Evolutionary conservation across 176 grass and related monocot genomes (phyloP), one percentile per base, ranked within the genome.

Genomic region (Lolium multiflorum): DNA sequence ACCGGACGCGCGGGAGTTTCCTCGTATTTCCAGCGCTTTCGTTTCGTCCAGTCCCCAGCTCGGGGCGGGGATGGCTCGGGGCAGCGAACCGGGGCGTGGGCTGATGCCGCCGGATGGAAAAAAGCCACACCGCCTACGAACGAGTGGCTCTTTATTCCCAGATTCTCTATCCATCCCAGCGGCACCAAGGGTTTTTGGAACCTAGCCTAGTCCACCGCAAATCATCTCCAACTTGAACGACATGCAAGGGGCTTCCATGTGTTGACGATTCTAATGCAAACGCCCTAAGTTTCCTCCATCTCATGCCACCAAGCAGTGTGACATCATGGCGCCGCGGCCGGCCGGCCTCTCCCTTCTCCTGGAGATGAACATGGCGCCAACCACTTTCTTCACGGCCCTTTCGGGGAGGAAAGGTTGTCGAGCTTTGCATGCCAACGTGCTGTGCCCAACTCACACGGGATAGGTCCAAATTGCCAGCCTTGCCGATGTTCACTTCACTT

Each of bases 391-490:
- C 86, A 63, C 28, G 85, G 81, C 77, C 60, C 15, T 77, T 68
- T 47, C 15, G 8, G 15, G 65, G n/a, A 74, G 69, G 58, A 63
- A 60, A 50, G 75, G 75, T 13, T 69, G 57, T 0, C 28, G 18
- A 17, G 76, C 84, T 24, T 82, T 72, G 67, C 21, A 18, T 16
- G 10, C 41, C 60, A 35, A 35, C 82, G 20, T 51, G 62, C 71
- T 77, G 76, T 83, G 84, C 80, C 84, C 57, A 49, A 11, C 85
- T 20, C 21, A 49, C 21, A 49, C 85, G 52, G 79, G 74, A 87
- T 87, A 74, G 80, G 58, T 74, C 89, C 66, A 91, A 80, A 43
- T 12, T 12, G 89, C 85, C 89, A 90, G 89, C 89, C 89, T 78
- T 83, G 71, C 52, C 47, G 71, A 69, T 22, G 10, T 20, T 17